Evolutionary conservation across 257 asterid genomes (phyloP), one percentile per base, ranked within the genome.

Genomic region (Lycium ferocissimum): DNA sequence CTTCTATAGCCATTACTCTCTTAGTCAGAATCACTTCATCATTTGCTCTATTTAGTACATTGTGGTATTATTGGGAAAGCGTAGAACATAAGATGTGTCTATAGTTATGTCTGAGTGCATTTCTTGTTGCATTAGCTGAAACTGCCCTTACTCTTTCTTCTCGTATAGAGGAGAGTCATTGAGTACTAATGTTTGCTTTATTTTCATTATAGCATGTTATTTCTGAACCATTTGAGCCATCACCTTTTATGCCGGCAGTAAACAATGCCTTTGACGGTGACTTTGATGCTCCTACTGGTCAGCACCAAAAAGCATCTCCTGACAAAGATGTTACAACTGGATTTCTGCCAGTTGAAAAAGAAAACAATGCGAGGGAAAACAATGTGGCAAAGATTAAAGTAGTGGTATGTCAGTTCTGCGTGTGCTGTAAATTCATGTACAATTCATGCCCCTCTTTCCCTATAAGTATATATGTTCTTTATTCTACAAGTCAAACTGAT

Each of bases 351-450:
- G 91, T 85, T 85, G 97, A 92, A 80, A 93, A 91, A 89, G 97
- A 93, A 85, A 82, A 1, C 81, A 89, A 87, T 82, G 57, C 97
- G 56, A 92, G 95, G 92, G 99, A 96, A 90, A 96, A 91, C 88
- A 97, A 92, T 72, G 96, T 97, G 83, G 98, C 98, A 51, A 97
- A 94, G 92, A 97, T 95, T 88, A 93, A 93, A 94, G 98, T 95
- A 72, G 98, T 97, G 98, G 98, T 97, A 92, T 70, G 97, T 83
- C 79, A 18, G 58, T 83, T 35, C 15, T 43, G 57, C 80, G 45
- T n/a, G 79, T 70, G 40, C 15, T 13, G 3, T 70, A 40, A 37
- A 37, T 65, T 65, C 13, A 71, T n/a, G n/a, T n/a, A n/a, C n/a
- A n/a, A n/a, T 43, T 9, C 56, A 43, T 40, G 56, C 18, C 33